These are phyloP conservation scores for Fragaria nilgerrensis DNA, from an alignment of 306 rosid species.

Conservation along the genomic window DNA sequence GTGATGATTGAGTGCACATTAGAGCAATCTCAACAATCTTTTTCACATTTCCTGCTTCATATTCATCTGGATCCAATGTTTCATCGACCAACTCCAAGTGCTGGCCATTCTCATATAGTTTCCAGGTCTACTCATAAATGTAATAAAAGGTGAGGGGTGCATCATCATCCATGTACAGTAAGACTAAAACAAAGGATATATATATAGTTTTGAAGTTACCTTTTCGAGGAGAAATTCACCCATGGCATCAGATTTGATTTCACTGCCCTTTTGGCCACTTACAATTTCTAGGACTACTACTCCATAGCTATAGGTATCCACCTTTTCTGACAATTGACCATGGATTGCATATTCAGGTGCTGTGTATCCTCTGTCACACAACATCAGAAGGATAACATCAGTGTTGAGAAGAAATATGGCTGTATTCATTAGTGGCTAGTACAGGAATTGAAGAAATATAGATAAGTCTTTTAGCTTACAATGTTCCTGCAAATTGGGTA, in stretches of 20 bases:
- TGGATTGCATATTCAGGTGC: constrained; percentile 81
- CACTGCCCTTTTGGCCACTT: constrained; percentile 55
- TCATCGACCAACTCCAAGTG: constrained; percentile 49
- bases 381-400: too few species aligned
- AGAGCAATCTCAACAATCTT: constrained; percentile 49
- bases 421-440: background rate
- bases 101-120: constrained; percentile 37
- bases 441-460: background rate
- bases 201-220: constrained; percentile 32
- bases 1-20: constrained; percentile 59
- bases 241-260: constrained; percentile 31
- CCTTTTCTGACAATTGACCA: constrained; percentile 72
- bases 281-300: constrained; percentile 63
- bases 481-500: constrained; percentile 72
- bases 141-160: background rate
- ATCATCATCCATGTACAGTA: background rate
- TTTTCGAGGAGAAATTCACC: constrained; percentile 64
- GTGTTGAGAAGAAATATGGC: background rate
- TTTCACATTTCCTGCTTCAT: constrained; percentile 50
- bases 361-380: constrained; percentile 51
- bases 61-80: constrained; percentile 40
- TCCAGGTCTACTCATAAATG: constrained; percentile 48
- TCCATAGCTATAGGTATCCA: constrained; percentile 67
- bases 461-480: constrained; percentile 33
- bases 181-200: background rate